phyloP scores from a whole-genome alignment of 352 stramenopile genomes.

The Sclerospora graminicola region DNA sequence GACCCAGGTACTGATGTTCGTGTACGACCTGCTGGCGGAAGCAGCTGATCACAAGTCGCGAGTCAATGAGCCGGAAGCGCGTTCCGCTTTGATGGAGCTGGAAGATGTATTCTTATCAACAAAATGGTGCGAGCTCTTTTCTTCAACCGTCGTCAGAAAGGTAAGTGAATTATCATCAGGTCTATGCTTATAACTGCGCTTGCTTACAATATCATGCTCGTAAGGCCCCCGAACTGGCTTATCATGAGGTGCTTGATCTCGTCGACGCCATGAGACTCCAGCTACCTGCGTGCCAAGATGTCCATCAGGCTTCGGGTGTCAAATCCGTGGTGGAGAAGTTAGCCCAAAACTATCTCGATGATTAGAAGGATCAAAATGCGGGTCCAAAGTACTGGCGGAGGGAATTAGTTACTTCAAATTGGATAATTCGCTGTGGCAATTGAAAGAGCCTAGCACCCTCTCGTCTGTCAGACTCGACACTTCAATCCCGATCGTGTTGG shows the following conservation, averaged over 20 bases:
- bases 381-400: no score
- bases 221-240: constrained; percentile 29
- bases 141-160: constrained; percentile 37
- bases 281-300: constrained; percentile 36
- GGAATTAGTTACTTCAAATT: no score
- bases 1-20: constrained; percentile 41
- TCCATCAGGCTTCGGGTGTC: constrained; percentile 28
- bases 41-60: constrained; percentile 9
- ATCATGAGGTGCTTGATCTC: constrained; percentile 40
- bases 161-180: constrained; percentile 16
- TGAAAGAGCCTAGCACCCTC: no score
- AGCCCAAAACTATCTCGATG: constrained; percentile 12
- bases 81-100: constrained; percentile 32
- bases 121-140: constrained; percentile 49
- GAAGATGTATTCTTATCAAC: constrained; percentile 32
- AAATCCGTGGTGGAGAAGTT: constrained; percentile 28
- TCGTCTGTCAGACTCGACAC: no score
- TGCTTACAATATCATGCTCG: background rate
- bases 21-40: constrained; percentile 61
- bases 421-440: no score
- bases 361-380: no score
- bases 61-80: background rate
- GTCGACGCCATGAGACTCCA: constrained; percentile 54
- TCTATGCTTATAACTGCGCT: background rate
- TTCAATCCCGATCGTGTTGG: no score